Evolutionary conservation across 495 filamentous ascomycete species (phyloP).

Genomic region (Clohesyomyces aquaticus): DNA sequence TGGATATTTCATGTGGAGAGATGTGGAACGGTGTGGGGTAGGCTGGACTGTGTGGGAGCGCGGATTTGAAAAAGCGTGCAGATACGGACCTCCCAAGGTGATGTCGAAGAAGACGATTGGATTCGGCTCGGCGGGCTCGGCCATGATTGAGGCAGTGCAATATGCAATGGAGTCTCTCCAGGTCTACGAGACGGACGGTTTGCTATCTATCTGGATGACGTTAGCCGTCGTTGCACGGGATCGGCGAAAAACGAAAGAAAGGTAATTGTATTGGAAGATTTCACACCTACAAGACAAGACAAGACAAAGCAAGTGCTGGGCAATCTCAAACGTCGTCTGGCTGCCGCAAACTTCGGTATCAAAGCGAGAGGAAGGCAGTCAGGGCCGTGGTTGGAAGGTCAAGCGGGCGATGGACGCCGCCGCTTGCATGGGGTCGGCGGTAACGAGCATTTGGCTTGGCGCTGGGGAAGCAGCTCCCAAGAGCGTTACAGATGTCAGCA

Average conservation of each 20-base stretch:
- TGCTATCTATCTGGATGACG: slow-evolving; percentile 12
- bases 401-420: neutral
- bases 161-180: neutral
- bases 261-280: too few species aligned
- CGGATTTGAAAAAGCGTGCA: slow-evolving; percentile 15
- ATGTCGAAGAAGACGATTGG: slow-evolving; percentile 92
- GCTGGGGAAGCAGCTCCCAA: neutral
- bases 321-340: neutral
- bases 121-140: slow-evolving; percentile 47
- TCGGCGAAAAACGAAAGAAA: neutral
- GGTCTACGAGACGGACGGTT: neutral
- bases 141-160: slow-evolving; percentile 40
- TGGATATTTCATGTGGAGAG: too few species aligned
- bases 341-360: neutral
- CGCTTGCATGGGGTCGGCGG: slow-evolving; percentile 5
- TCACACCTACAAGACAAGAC: too few species aligned
- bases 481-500: neutral
- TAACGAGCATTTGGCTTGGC: slow-evolving; percentile 15
- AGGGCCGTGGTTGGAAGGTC: neutral
- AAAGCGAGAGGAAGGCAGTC: neutral
- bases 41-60: too few species aligned
- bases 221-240: slow-evolving; percentile 10
- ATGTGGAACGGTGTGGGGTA: too few species aligned
- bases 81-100: slow-evolving; percentile 73
- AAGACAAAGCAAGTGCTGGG: too few species aligned